phyloP scores from a whole-genome alignment of 2,329 filamentous ascomycete species.

The Ascochyta rabiei region DNA sequence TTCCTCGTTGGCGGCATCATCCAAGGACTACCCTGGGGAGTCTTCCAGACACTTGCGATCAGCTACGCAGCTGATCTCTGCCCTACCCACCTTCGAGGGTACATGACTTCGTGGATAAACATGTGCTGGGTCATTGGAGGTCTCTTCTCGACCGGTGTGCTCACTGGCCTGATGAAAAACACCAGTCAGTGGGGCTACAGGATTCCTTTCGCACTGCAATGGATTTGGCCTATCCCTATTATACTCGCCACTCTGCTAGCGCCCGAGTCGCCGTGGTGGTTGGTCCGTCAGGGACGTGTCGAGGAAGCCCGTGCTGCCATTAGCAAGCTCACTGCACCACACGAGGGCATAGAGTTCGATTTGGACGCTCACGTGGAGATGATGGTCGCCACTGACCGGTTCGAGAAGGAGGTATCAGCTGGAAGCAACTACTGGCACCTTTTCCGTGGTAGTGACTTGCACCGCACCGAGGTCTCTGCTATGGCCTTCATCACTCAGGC shows the following conservation, averaged over 20 bases:
- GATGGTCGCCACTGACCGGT: conserved; percentile 83
- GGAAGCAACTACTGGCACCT: conserved; percentile 79
- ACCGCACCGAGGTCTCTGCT: conserved; percentile 74
- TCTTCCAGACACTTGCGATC: conserved; percentile 46
- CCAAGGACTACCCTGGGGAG: conserved; percentile 51
- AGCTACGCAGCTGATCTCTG: conserved; percentile 59
- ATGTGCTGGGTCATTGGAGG: conserved; percentile 73
- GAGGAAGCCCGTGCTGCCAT: conserved; percentile 70
- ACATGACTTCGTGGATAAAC: conserved; percentile 67
- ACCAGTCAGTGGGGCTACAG: conserved; percentile 69
- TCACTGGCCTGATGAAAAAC: conserved; percentile 67
- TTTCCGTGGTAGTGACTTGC: conserved; percentile 76
- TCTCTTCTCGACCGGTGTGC: conserved; percentile 70
- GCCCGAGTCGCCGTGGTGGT: conserved; percentile 61
- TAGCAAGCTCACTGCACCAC: conserved; percentile 64
- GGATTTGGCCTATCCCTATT: conserved; percentile 75
- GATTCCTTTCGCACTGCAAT: conserved; percentile 70
- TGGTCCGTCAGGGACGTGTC: conserved; percentile 60
- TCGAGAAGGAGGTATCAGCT: conserved; percentile 70
- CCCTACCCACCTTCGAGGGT: conserved; percentile 67
- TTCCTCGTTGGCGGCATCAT: conserved; percentile 63
- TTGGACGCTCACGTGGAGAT: conserved; percentile 69
- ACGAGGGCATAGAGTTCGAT: conserved; percentile 47
- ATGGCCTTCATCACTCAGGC: conserved; percentile 54
- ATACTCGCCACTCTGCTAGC: conserved; percentile 68